Conservation (phyloP, 1,139 yeast species). For the Suhomyces bokatorum region DNA sequence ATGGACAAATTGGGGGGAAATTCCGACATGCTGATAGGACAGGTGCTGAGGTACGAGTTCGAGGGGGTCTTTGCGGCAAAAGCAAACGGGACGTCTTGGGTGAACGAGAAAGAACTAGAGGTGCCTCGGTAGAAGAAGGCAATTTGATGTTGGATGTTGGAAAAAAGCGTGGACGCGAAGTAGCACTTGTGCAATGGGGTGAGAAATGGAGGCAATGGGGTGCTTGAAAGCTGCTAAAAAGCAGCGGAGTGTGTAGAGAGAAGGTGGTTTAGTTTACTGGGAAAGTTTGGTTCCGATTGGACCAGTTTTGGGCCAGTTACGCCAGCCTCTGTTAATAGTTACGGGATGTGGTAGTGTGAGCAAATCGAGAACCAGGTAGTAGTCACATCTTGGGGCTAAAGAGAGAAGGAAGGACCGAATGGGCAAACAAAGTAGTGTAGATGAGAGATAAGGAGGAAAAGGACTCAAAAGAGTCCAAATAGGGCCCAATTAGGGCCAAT, state of each 20-base stretch:
- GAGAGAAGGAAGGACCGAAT: background rate
- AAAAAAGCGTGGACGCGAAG: slow-evolving; percentile 5
- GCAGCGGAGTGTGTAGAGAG: background rate
- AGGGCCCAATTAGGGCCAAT: no score
- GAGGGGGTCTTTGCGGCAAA: background rate
- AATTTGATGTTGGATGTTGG: slow-evolving; percentile 3
- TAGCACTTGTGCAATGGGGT: background rate
- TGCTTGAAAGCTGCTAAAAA: no score
- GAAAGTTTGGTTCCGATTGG: background rate
- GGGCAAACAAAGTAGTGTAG: no score
- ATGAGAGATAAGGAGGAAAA: no score
- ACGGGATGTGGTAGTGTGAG: background rate
- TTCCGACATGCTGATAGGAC: slow-evolving; percentile 19
- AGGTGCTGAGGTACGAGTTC: background rate
- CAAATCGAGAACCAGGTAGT: background rate
- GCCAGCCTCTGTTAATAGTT: background rate
- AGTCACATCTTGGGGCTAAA: background rate
- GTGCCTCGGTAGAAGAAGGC: slow-evolving; percentile 1
- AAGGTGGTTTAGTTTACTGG: no score
- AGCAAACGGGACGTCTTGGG: background rate
- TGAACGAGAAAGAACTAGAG: background rate
- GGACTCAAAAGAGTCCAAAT: no score
- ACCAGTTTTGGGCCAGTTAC: background rate
- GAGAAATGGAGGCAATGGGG: no score
- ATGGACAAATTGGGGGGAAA: slow-evolving; percentile 68